Evolutionary conservation across 1,284 basidiomycete species (phyloP).

Genomic region (Erythrobasidium hasegawianum): DNA sequence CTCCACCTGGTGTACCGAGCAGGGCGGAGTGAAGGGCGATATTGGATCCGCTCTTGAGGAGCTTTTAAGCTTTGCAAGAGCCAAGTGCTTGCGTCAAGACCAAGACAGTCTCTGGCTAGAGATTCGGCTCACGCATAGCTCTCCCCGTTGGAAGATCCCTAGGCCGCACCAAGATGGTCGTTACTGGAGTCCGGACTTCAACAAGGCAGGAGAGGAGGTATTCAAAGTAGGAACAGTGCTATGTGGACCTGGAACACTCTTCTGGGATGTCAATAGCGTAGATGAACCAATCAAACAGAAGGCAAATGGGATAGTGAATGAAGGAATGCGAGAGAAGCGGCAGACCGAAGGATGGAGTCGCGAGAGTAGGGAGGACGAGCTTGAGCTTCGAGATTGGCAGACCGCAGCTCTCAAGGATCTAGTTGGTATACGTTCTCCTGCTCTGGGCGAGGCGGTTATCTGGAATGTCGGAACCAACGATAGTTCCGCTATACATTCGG

Average conservation of each 20-base stretch:
- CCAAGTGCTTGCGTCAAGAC: neutral
- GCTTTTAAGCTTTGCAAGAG: neutral
- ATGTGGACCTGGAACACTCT: slow-evolving; percentile 7
- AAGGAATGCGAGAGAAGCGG: neutral
- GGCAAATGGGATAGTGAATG: neutral
- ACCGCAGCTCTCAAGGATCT: slow-evolving; percentile 2
- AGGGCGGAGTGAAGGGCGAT: slow-evolving; percentile 7
- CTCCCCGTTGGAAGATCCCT: slow-evolving; percentile 7
- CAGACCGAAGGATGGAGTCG: too few relatives aligned
- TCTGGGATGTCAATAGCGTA: slow-evolving; percentile 6
- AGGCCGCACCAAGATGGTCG: slow-evolving; percentile 25
- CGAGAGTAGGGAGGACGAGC: neutral
- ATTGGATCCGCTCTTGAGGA: neutral
- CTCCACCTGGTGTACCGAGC: too few relatives aligned
- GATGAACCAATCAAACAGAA: neutral
- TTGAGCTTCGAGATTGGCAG: slow-evolving; percentile 8
- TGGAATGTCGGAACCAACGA: slow-evolving; percentile 15
- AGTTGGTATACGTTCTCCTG: neutral
- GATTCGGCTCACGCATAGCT: neutral
- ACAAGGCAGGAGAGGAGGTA: neutral
- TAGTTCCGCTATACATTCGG: slow-evolving; percentile 21
- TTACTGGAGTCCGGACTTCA: slow-evolving; percentile 6
- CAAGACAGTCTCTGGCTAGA: neutral
- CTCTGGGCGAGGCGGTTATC: neutral
- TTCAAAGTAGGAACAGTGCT: slow-evolving; percentile 24